Evolutionary conservation across 257 asterid species (phyloP).

Genomic region (Apocynum venetum): DNA sequence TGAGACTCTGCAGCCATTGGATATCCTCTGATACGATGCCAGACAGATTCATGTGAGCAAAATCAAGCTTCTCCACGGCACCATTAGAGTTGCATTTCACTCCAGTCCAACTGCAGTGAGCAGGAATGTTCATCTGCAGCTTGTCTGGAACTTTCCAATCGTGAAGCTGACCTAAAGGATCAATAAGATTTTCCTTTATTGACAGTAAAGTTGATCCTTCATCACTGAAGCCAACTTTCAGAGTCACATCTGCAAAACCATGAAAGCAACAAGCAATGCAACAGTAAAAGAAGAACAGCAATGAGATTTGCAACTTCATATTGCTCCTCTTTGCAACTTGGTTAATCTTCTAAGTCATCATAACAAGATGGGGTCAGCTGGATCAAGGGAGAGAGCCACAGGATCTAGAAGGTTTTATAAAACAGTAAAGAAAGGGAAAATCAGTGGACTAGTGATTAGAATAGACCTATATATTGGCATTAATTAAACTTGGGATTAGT

Average conservation of each 20-base stretch:
- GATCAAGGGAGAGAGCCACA: constrained; percentile 19
- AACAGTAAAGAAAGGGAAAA: constrained; percentile 23
- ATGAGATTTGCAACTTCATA: constrained; percentile 39
- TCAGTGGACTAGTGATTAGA: constrained; percentile 22
- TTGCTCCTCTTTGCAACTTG: constrained; percentile 9
- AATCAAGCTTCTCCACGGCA: constrained; percentile 46
- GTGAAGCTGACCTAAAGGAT: constrained; percentile 49
- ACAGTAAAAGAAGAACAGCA: constrained; percentile 26
- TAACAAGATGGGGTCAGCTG: constrained; percentile 27
- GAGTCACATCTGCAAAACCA: constrained; percentile 19
- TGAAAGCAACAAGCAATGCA: constrained; percentile 18
- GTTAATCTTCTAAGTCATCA: constrained; percentile 12
- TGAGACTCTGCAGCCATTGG: constrained; percentile 32
- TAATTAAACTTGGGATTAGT: constrained; percentile 25
- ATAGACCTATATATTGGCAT: constrained; percentile 15
- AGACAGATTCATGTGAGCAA: constrained; percentile 62
- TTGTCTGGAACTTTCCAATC: constrained; percentile 47
- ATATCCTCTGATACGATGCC: constrained; percentile 49
- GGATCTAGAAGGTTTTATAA: neutral
- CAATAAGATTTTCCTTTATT: constrained; percentile 46
- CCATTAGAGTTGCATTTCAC: constrained; percentile 57
- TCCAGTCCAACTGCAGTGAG: constrained; percentile 66
- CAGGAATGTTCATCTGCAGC: constrained; percentile 17
- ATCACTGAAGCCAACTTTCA: constrained; percentile 16
- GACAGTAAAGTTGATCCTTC: constrained; percentile 45